These are phyloP conservation scores for Rhizophagus clarus DNA, from an alignment of 192 early-diverging fungal genomes.

Conservation along the genomic window DNA sequence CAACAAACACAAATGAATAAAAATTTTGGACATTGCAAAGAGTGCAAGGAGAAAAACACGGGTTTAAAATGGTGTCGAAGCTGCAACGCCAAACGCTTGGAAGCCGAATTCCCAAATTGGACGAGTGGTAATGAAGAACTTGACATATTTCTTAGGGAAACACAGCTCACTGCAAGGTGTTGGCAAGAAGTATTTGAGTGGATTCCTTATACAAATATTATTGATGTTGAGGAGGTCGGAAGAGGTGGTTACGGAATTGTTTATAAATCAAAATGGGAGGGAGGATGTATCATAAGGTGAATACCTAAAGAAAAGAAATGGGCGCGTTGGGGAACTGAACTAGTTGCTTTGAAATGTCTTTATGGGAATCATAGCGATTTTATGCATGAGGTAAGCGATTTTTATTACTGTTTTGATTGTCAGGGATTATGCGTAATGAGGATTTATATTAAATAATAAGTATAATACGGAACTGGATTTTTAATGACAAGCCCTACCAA, in stretches of 20 bases:
- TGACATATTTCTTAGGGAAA: neutral
- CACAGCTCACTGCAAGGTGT: neutral
- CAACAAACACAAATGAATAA: no score
- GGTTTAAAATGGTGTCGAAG: neutral
- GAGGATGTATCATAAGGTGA: neutral
- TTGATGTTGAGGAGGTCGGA: neutral
- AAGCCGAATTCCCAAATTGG: slow-evolving; percentile 2
- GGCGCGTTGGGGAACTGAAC: neutral
- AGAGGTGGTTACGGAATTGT: slow-evolving; percentile 4
- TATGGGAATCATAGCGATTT: slow-evolving; percentile 29
- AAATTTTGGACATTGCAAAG: no score
- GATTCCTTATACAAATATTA: neutral
- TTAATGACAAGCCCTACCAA: no score
- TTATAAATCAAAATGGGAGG: neutral
- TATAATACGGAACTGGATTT: no score
- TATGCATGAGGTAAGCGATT: slow-evolving; percentile 36
- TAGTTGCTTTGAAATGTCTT: slow-evolving; percentile 31
- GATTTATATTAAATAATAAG: no score
- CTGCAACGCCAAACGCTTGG: neutral
- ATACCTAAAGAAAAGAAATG: neutral
- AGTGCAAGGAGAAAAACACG: no score
- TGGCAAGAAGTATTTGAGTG: neutral
- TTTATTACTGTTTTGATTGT: no score
- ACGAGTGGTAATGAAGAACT: neutral
- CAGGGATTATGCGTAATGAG: no score